Percentiles rank a stretch among this genome's conserved stretches.
Conservation (phyloP, 257 asterid genomes). For the Nicotiana knightiana region DNA sequence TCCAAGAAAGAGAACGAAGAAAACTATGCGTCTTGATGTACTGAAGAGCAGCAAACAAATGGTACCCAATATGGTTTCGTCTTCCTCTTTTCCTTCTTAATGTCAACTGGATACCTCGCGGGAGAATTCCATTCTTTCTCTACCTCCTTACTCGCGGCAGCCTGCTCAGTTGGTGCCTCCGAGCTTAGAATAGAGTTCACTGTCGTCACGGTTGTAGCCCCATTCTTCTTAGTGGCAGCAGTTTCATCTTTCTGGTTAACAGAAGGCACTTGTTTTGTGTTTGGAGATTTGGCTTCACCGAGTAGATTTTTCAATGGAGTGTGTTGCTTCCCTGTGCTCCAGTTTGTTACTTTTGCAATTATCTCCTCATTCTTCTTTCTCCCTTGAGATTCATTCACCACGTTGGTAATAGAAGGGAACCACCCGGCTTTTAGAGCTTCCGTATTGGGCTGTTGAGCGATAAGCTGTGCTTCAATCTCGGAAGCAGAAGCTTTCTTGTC, state of each 20-base stretch:
- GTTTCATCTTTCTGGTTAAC: constrained; percentile 32
- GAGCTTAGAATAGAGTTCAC: constrained; percentile 28
- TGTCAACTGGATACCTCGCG: constrained; percentile 71
- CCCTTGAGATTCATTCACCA: constrained; percentile 69
- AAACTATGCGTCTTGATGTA: constrained; percentile 43
- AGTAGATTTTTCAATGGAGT: constrained; percentile 55
- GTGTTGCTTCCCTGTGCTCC: constrained; percentile 66
- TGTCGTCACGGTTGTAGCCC: constrained; percentile 24
- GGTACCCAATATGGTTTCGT: constrained; percentile 71
- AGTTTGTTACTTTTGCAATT: constrained; percentile 70
- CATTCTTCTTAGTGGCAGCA: constrained; percentile 31
- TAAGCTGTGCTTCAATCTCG: constrained; percentile 42
- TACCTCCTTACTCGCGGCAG: constrained; percentile 31
- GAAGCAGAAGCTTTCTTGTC: constrained; percentile 30
- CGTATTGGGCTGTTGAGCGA: constrained; percentile 36
- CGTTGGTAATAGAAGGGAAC: constrained; percentile 70
- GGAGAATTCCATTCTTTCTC: constrained; percentile 89
- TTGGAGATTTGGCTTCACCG: constrained; percentile 59
- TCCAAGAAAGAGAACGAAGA: not conserved
- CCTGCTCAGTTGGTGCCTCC: constrained; percentile 26
- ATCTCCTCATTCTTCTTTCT: constrained; percentile 81
- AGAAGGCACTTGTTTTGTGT: constrained; percentile 32
- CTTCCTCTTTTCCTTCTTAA: constrained; percentile 78
- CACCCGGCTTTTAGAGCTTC: constrained; percentile 58
- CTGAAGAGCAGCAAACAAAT: constrained; percentile 80